phyloP scores from a whole-genome alignment of 1,139 yeast genomes.

The Casaregolazyma lundiana region DNA sequence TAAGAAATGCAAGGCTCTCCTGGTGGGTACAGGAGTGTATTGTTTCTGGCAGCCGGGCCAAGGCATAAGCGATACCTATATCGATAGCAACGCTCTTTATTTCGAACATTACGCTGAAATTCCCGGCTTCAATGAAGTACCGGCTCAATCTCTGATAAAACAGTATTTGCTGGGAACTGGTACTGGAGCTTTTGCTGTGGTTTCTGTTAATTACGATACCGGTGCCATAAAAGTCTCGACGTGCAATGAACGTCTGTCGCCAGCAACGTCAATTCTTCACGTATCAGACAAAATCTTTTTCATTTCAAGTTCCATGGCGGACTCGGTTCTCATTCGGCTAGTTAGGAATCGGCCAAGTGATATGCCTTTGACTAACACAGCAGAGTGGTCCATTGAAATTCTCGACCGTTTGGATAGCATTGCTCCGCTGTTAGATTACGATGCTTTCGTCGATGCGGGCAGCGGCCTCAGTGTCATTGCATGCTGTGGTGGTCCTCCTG shows the following conservation, averaged over 20 bases:
- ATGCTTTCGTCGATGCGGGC: neutral
- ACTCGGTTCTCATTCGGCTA: conserved; percentile 2
- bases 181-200: neutral
- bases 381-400: neutral
- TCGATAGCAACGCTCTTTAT: neutral
- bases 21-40: neutral
- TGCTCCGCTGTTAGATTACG: neutral
- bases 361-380: neutral
- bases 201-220: conserved; percentile 3
- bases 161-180: conserved; percentile 1
- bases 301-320: conserved; percentile 6
- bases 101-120: conserved; percentile 4
- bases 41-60: neutral
- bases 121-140: neutral
- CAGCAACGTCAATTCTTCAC: conserved; percentile 3
- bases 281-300: conserved; percentile 2
- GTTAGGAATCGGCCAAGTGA: neutral
- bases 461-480: conserved; percentile 1
- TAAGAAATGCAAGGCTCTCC: neutral
- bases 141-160: neutral
- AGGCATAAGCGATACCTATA: neutral
- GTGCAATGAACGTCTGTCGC: conserved; percentile 1
- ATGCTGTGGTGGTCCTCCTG: conserved; percentile 8
- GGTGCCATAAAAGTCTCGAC: neutral
- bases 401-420: conserved; percentile 7